phyloP scores from a whole-genome alignment of 2,329 filamentous ascomycete genomes.

The Penicillium sp. region DNA sequence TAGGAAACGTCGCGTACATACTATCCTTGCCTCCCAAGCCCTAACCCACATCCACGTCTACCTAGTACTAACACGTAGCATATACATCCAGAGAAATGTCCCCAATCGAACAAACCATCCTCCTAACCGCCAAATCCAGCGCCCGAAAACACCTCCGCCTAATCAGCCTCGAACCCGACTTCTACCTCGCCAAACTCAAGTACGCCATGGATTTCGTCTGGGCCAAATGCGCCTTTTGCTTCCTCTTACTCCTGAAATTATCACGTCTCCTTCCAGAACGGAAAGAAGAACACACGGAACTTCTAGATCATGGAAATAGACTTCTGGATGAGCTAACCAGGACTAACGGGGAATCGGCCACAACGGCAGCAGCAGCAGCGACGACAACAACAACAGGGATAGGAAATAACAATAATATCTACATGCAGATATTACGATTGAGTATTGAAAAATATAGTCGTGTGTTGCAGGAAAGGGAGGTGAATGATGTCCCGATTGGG shows the following conservation, averaged over 20 bases:
- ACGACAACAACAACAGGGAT: too few relatives aligned
- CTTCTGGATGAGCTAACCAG: conserved; percentile 40
- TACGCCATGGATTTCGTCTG: conserved; percentile 53
- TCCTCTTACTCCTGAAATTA: conserved; percentile 47
- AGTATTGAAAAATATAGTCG: conserved; percentile 46
- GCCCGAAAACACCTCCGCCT: conserved; percentile 45
- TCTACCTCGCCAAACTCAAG: conserved; percentile 45
- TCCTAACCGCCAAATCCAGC: conserved; percentile 43
- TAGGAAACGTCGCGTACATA: conserved; percentile 41
- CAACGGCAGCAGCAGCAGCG: too few relatives aligned
- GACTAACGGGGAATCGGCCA: too few relatives aligned
- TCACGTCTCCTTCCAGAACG: conserved; percentile 43
- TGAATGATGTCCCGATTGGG: too few relatives aligned
- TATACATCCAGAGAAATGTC: conserved; percentile 38
- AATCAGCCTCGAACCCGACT: conserved; percentile 38
- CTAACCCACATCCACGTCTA: too few relatives aligned
- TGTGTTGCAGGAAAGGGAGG: conserved; percentile 37
- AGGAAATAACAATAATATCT: too few relatives aligned
- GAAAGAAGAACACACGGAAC: conserved; percentile 31
- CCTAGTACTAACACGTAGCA: too few relatives aligned
- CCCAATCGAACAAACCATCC: conserved; percentile 39
- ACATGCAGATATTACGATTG: conserved; percentile 43
- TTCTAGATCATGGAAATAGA: conserved; percentile 38
- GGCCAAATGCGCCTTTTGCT: conserved; percentile 51
- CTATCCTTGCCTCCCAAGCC: too few relatives aligned